Percentiles rank a stretch among this genome's conserved stretches.
Conservation (phyloP, 805 yeast species). For the Pichia gijzeniarum region DNA sequence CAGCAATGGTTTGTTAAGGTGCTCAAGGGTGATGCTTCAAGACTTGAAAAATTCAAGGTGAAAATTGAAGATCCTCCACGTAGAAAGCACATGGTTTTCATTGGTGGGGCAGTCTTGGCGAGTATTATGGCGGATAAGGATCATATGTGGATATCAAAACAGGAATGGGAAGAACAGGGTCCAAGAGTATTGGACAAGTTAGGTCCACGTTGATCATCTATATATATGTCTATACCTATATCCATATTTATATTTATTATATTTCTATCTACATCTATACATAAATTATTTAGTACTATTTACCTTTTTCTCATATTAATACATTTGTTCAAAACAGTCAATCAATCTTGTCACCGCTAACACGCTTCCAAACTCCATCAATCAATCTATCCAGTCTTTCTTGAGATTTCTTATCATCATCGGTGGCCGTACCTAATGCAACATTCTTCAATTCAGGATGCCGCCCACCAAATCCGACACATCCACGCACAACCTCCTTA, state of each 20-base stretch:
- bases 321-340: background rate
- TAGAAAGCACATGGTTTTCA: slow-evolving; percentile 97
- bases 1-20: slow-evolving; percentile 93
- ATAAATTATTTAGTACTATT: too few relatives aligned
- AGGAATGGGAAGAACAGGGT: slow-evolving; percentile 98
- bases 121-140: slow-evolving; percentile 97
- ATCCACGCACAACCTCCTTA: slow-evolving; percentile 65
- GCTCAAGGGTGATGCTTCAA: slow-evolving; percentile 75
- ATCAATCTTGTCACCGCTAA: slow-evolving; percentile 4
- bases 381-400: slow-evolving; percentile 29
- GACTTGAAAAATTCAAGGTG: slow-evolving; percentile 88
- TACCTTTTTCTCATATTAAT: too few relatives aligned
- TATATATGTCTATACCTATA: too few relatives aligned
- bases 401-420: slow-evolving; percentile 3
- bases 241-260: too few relatives aligned
- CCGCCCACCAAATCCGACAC: slow-evolving; percentile 63
- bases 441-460: slow-evolving; percentile 24
- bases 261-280: too few relatives aligned
- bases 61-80: slow-evolving; percentile 98
- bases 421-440: background rate
- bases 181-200: slow-evolving; percentile 76
- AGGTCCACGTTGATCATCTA: slow-evolving; percentile 67
- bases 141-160: slow-evolving; percentile 94
- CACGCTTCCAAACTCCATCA: slow-evolving; percentile 52
- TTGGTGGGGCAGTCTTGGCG: slow-evolving; percentile 97